Conservation (phyloP, 2,329 filamentous ascomycete genomes). For the Paradendryphiella salina region DNA sequence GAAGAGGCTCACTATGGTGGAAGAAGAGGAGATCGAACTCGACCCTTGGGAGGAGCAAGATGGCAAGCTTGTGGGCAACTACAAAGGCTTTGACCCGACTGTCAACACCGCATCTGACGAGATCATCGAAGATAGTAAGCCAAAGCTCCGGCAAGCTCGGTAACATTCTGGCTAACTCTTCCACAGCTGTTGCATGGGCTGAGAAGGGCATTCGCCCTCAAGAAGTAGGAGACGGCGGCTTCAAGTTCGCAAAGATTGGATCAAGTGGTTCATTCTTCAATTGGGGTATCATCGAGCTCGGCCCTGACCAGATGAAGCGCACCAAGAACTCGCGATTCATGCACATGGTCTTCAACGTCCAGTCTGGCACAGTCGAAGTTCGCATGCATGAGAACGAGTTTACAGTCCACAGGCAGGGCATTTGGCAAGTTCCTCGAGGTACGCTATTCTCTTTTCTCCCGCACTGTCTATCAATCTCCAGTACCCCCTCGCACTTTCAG, state of each 20-base stretch:
- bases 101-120: conserved; percentile 61
- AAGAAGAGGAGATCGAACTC: conserved; percentile 59
- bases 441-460: conserved; percentile 47
- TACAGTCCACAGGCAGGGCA: conserved; percentile 81
- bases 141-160: not conserved
- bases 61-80: conserved; percentile 65
- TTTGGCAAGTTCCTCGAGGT: conserved; percentile 96
- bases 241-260: conserved; percentile 81
- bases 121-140: conserved; percentile 50
- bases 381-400: conserved; percentile 76
- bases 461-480: not conserved
- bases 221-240: conserved; percentile 67
- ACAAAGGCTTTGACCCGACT: conserved; percentile 65
- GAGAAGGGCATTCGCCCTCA: conserved; percentile 60
- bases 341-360: conserved; percentile 96
- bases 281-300: conserved; percentile 85
- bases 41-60: conserved; percentile 72
- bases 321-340: conserved; percentile 92
- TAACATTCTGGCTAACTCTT: conserved; percentile 20
- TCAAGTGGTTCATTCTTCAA: conserved; percentile 72
- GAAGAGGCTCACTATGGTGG: conserved; percentile 42
- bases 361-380: conserved; percentile 78
- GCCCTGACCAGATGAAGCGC: conserved; percentile 79
- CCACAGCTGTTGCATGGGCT: conserved; percentile 63
- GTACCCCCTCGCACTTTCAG: not conserved